Evolutionary conservation across 257 asterid species (phyloP), one percentile per base, ranked within the genome.

Genomic region (Rhazya stricta): DNA sequence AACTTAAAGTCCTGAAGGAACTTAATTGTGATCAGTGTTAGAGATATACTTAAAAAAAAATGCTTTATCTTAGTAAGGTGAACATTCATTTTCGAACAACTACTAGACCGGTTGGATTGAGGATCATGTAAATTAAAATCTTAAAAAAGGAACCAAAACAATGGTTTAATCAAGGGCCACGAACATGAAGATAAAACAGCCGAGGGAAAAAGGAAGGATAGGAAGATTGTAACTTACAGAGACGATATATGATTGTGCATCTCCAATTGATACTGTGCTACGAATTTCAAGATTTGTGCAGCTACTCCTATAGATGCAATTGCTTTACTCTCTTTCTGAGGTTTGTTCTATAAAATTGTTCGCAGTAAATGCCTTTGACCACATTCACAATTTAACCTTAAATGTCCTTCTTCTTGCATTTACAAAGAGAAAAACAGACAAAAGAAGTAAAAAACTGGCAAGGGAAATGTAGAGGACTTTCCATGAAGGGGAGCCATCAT

Each of bases 371-470:
- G 74, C 74, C 32, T 66, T 69, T 42, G 39, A 63, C 71, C 57
- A 41, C 78, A 68, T 66, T 84, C 84, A 94, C 76, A 88, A 21
- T 85, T 93, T 90, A 53, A 88, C 75, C 84, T 91, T 90, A 1
- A 81, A 88, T 61, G 79, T 86, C 85, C 90, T 88, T 81, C 91
- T 82, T 83, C 87, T 89, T 71, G 96, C 86, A 77, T 85, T 89
- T 81, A 79, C 75, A 71, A 71, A 86, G 73, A 87, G 61, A 57
- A 84, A 78, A 76, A 85, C 16, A 70, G 85, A 76, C 60, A 90
- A 71, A 75, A 85, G 80, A 79, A 89, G 77, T 54, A 81, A 67
- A 76, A 89, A 67, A 45, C 77, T 80, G 29, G 82, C 42, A 54
- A 79, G n/a, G 69, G 83, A 79, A 69, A 90, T 23, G 71, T 69